Conservation (phyloP, 495 filamentous ascomycete species). For the Aspergillus leporis region DNA sequence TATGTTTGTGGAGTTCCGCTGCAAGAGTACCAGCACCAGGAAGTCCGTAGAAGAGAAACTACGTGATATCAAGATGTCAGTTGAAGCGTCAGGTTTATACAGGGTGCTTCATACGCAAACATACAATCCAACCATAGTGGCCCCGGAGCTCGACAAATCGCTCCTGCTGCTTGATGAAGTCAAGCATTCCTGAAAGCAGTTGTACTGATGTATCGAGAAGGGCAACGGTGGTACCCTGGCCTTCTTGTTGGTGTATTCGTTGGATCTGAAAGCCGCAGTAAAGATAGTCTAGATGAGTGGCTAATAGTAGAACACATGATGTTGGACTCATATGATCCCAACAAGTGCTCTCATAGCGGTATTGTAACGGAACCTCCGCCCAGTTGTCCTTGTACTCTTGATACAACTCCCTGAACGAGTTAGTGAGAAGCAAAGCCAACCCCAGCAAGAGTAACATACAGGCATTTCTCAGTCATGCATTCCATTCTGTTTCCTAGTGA, state of each 20-base stretch:
- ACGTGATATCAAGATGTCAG: background rate
- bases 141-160: background rate
- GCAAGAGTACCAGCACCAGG: slow-evolving; percentile 11
- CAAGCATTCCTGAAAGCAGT: slow-evolving; percentile 1
- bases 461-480: background rate
- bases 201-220: slow-evolving; percentile 7
- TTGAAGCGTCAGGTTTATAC: background rate
- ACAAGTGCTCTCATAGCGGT: slow-evolving; percentile 1
- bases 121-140: background rate
- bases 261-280: slow-evolving; percentile 9
- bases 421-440: background rate
- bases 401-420: background rate
- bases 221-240: background rate
- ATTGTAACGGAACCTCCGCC: slow-evolving; percentile 1
- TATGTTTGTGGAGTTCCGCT: slow-evolving; percentile 3
- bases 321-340: background rate
- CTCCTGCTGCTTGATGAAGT: slow-evolving; percentile 2
- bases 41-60: slow-evolving; percentile 12
- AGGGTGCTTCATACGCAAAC: background rate
- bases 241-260: slow-evolving; percentile 5
- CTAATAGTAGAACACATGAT: background rate
- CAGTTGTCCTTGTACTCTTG: background rate
- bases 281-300: slow-evolving; percentile 4
- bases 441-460: background rate
- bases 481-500: slow-evolving; percentile 7